These are phyloP conservation scores for Penicillium sp. DNA, from an alignment of 2,329 filamentous ascomycete species.

Conservation along the genomic window DNA sequence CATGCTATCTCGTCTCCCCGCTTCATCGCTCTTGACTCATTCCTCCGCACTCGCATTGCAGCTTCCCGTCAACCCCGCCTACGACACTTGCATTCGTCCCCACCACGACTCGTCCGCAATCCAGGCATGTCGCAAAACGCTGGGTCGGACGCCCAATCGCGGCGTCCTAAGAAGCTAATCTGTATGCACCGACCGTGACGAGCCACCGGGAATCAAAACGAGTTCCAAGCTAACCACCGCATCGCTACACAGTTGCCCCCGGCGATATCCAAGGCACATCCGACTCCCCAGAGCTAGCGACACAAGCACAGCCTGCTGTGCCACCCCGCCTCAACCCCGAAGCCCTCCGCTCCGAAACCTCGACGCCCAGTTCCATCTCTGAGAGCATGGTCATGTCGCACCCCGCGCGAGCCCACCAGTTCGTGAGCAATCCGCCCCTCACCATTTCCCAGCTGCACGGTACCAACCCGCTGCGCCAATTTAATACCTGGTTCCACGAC, in stretches of 20 bases:
- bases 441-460: slow-evolving; percentile 41
- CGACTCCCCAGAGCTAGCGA: slow-evolving; percentile 14
- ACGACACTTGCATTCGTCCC: slow-evolving; percentile 1
- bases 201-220: background rate
- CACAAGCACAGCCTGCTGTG: slow-evolving; percentile 1
- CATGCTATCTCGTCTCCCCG: slow-evolving; percentile 6
- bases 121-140: slow-evolving; percentile 12
- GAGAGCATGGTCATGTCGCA: slow-evolving; percentile 34
- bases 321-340: slow-evolving; percentile 9
- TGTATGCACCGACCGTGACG: slow-evolving; percentile 26
- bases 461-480: slow-evolving; percentile 68
- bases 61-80: slow-evolving; percentile 12
- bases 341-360: slow-evolving; percentile 30
- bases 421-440: slow-evolving; percentile 41
- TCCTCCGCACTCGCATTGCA: slow-evolving; percentile 11
- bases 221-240: slow-evolving; percentile 10
- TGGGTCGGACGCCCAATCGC: slow-evolving; percentile 11
- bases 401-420: slow-evolving; percentile 42
- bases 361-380: slow-evolving; percentile 35
- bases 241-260: slow-evolving; percentile 35
- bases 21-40: slow-evolving; percentile 5
- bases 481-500: slow-evolving; percentile 80
- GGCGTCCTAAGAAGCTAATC: slow-evolving; percentile 41
- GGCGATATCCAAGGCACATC: slow-evolving; percentile 35
- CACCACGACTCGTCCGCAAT: background rate